Base-by-base conservation (phyloP, 768 basidiomycete species). In the Boletus rubroflammeus region DNA sequence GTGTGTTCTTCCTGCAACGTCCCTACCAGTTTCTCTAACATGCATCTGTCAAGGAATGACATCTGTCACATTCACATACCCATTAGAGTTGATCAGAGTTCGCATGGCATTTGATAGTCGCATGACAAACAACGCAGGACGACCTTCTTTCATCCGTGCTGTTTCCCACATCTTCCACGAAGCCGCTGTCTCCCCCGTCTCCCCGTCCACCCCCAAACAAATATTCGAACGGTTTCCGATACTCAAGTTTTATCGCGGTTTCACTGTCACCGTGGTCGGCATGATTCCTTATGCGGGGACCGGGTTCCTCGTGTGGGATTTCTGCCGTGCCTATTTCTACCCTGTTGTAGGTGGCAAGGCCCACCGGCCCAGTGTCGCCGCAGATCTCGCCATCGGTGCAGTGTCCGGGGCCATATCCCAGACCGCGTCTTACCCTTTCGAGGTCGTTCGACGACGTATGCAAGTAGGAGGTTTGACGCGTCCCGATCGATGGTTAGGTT, bases 231-330 rank as follows among this genome's bases (percentile, higher is more conserved):
- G 80, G 13, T 82, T 88, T 62, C 88, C 90, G 15, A 67, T 92
- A 49, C 79, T 94, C 51, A 91, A 95, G 64, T 93, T 98, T 73
- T 99, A 98, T 68, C 90, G 97, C 21, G 96, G 97, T n/a, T 98
- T 98, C 73, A 85, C 86, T 7, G 93, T 97, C 28, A 94, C 94
- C 21, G 72, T 98, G 36, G 70, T 83, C 13, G 96, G 97, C 42
- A 98, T 98, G 81, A 77, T 98, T 31, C 96, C 96, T 6, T 98
- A 98, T 63, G 93, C 94, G 3, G 96, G 96, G 19, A 90, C 93
- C 3, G 92, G 91, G 13, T 98, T 98, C 76, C 80, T 98, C 43
- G 85, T 87, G 31, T 98, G 93, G 87, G 95, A 90, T 39, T 86
- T 78, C 67, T 77, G 88, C 40, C 81, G 85, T 47, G 78, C 86